phyloP scores from a whole-genome alignment of 257 asterid species.

The Leonotis leonurus region DNA sequence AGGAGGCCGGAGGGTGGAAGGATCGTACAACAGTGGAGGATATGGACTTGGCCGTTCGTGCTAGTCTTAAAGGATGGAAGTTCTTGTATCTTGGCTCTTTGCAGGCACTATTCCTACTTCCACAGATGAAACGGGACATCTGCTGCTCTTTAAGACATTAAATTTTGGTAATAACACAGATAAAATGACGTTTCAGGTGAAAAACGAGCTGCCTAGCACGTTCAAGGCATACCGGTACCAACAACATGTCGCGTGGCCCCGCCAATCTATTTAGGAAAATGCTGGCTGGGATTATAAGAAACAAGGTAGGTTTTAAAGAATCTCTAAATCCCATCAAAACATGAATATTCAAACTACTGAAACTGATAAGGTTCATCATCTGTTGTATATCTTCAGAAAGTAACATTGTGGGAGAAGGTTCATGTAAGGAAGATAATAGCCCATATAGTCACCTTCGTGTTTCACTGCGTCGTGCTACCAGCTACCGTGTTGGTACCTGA shows the following conservation, averaged over 20 bases:
- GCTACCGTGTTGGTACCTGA: constrained; percentile 87
- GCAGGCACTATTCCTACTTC: too few species aligned
- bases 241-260: constrained; percentile 98
- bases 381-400: constrained; percentile 51
- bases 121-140: too few species aligned
- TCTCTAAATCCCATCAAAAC: too few species aligned
- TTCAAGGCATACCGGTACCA: constrained; percentile 88
- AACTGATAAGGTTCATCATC: background rate
- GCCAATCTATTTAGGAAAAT: constrained; percentile 87
- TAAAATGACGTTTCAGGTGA: constrained; percentile 70
- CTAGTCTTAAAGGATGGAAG: too few species aligned
- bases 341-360: too few species aligned
- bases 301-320: constrained; percentile 49
- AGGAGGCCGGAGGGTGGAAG: too few species aligned
- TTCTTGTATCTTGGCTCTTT: too few species aligned
- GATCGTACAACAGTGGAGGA: too few species aligned
- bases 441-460: constrained; percentile 69
- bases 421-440: constrained; percentile 89
- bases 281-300: constrained; percentile 62
- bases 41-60: too few species aligned
- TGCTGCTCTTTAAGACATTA: too few species aligned
- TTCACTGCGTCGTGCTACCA: constrained; percentile 73
- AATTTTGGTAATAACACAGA: too few species aligned
- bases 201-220: constrained; percentile 92
- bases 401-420: constrained; percentile 68